Evolutionary conservation across 257 asterid genomes (phyloP), one percentile per base, ranked within the genome.

Genomic region (Cinchona pubescens): DNA sequence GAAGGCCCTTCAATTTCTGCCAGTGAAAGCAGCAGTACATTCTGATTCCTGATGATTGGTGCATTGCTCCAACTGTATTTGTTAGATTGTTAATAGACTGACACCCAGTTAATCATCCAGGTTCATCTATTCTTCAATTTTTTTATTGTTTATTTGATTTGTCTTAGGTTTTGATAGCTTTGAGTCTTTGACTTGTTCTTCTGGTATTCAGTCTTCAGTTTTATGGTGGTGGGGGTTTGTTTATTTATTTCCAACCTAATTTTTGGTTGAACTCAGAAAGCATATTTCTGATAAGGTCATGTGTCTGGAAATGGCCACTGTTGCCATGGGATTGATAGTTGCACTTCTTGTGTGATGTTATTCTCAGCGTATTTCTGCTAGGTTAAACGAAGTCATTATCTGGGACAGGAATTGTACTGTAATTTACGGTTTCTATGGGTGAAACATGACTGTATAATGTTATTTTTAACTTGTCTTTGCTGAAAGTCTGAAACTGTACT

Each of bases 1-100:
- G 95, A 92, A 83, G 90, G 86, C 75, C 88, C 92, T 21, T 85
- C 94, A 11, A 75, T 87, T 61, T 88, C 96, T 11, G 90, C 93
- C 69, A 87, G 81, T 74, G 90, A 89, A 85, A 91, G 90, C 87
- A 86, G 88, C 89, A 82, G 83, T 75, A 78, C 93, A 74, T 85
- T 88, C 87, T 89, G 82, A 88, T 83, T 70, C 42, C 74, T 69
- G 80, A 70, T 35, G 63, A 29, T 35, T 60, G 35, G 63, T 64
- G 61, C 81, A 18, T 77, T 45, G 29, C 65, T 1, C 67, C 67
- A 55, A 67, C 82, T 81, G 72, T 62, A 74, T 80, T 79, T 78
- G 75, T 87, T 79, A 73, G 62, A 83, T 71, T 92, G 96, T 90
- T 88, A 90, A 92, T 88, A 92, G 83, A 82, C 91, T 88, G 86